Evolutionary conservation across 2,329 filamentous ascomycete species (phyloP).

Genomic region (Clonostachys rosea): DNA sequence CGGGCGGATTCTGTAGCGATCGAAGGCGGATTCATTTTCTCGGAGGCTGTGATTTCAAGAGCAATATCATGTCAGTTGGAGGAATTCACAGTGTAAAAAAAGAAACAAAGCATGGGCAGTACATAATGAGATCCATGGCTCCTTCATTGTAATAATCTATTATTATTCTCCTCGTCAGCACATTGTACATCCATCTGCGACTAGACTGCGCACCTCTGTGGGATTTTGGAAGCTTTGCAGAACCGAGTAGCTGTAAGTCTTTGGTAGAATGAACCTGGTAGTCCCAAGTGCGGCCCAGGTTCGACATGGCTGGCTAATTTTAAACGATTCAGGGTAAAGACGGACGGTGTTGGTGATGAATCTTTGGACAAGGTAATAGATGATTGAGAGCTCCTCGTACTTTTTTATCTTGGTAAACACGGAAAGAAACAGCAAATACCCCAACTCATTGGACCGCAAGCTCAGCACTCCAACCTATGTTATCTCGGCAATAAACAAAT

Average conservation of each 20-base stretch:
- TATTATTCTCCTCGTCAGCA: not conserved
- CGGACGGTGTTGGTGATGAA: no score
- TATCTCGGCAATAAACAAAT: no score
- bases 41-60: conserved; percentile 14
- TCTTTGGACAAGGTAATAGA: no score
- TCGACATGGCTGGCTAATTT: conserved; percentile 1
- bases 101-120: not conserved
- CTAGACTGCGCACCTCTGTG: not conserved
- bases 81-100: not conserved
- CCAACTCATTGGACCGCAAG: no score
- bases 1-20: conserved; percentile 40
- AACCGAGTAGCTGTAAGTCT: not conserved
- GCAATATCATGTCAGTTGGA: not conserved
- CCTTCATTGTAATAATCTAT: conserved; percentile 50
- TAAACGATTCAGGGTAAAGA: no score
- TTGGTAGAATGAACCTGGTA: conserved; percentile 4
- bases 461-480: no score
- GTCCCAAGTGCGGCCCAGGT: conserved; percentile 3
- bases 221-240: not conserved
- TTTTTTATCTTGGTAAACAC: no score
- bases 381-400: no score
- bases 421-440: no score
- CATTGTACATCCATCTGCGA: not conserved
- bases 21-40: conserved; percentile 47
- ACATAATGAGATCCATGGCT: conserved; percentile 38